Base-by-base conservation (phyloP, 1,284 basidiomycete species). In the Fomitopsis pinicola region DNA sequence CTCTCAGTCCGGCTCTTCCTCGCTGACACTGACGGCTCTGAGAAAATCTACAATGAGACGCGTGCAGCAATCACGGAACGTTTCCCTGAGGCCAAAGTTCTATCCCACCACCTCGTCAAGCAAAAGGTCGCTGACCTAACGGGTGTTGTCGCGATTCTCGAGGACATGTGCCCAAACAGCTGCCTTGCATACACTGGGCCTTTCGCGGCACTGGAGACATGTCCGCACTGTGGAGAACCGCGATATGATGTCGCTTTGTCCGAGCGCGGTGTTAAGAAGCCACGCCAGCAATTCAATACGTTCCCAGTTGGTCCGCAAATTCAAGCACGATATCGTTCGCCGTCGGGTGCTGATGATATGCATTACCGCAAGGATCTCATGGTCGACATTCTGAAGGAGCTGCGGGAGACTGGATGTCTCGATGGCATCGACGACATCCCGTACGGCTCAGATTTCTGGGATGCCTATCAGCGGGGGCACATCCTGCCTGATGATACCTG, bases 111-210 rank as follows among this genome's bases (percentile, higher is more conserved):
- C 50, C 30, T 55, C 5, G 63, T 75, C 50, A 68, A 73, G 44
- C 26, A 33, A 2, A 46, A 50, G 1, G 33, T 76, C 12, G 50
- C 62, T 8, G 56, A 72, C 8, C 33, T 74, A 40, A 74, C 59
- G 54, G 75, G 74, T 7, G 60, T 76, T 26, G 52, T 61, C 2
- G 28, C 71, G 4, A 44, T 74, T 10, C 10, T 45, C 1, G n/a
- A 67, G 50, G 71, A 77, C 59, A 77, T 75, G 73, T 76, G 76
- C 53, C 59, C 64, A 14, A 69, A 74, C 8, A 67, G 67, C 5
- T 78, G 76, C 59, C 44, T 69, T 40, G 74, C 71, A 5, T 78
- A 64, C 57, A 75, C 73, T 30, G 75, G 76, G 3, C 71, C 72
- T 8, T 73, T 64, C 45, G 30, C 40, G 0, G 54, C 69, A 3